Evolutionary conservation across 2,329 filamentous ascomycete genomes (phyloP).

Genomic region (Parastagonospora avenae): DNA sequence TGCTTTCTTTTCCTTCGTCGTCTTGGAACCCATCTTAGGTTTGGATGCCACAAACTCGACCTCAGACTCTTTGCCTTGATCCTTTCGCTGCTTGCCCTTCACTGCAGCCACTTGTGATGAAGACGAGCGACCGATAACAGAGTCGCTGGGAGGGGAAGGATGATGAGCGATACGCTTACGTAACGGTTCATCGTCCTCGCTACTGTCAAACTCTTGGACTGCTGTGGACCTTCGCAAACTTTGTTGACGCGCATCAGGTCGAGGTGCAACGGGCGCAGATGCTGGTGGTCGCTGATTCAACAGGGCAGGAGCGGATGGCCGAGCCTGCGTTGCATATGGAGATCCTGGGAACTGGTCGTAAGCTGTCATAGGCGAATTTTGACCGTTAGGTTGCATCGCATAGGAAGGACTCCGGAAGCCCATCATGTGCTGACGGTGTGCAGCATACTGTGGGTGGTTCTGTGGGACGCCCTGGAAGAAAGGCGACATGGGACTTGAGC

Average conservation of each 20-base stretch:
- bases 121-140: background rate
- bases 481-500: no score
- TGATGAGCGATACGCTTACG: constrained; percentile 12
- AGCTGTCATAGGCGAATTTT: background rate
- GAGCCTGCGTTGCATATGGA: background rate
- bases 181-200: constrained; percentile 28
- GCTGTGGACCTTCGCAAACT: no score
- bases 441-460: background rate
- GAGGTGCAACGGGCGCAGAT: no score
- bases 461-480: background rate
- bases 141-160: constrained; percentile 6
- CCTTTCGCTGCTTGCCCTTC: background rate
- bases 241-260: no score
- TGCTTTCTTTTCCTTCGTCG: background rate
- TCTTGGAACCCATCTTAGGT: background rate
- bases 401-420: background rate
- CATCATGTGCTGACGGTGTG: background rate
- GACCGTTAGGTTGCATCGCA: background rate
- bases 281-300: no score
- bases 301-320: no score
- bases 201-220: background rate
- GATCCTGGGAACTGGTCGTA: background rate
- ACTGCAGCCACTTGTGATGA: background rate
- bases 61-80: background rate
- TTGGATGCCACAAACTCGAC: background rate